These are phyloP conservation scores for Agrocybe chaxingu DNA, from an alignment of 768 basidiomycete species.

Conservation along the genomic window DNA sequence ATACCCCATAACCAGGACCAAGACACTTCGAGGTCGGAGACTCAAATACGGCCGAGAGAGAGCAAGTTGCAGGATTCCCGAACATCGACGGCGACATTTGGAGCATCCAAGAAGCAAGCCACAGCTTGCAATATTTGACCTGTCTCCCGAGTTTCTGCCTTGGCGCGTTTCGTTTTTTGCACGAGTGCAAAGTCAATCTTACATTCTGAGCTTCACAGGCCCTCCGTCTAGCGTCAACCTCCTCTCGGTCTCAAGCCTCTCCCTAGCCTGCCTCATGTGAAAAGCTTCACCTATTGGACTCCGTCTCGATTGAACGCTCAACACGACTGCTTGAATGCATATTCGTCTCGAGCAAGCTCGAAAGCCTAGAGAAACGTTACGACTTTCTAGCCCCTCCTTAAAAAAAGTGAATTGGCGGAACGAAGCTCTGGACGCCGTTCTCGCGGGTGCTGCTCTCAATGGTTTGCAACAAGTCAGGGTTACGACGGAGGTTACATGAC, in stretches of 20 bases:
- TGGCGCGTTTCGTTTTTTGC: constrained; percentile 4
- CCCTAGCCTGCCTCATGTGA: not conserved
- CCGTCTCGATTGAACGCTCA: not conserved
- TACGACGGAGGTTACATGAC: constrained; percentile 1
- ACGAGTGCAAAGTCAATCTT: not conserved
- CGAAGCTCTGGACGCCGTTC: constrained; percentile 5
- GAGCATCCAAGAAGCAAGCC: not conserved
- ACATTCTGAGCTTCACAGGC: not conserved
- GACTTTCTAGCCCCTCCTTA: constrained; percentile 11
- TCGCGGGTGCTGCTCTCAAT: constrained; percentile 1
- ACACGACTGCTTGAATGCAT: not conserved
- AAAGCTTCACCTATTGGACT: not conserved
- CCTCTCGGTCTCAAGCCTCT: constrained; percentile 3
- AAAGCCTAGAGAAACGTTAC: constrained; percentile 12
- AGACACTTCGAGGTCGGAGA: not conserved
- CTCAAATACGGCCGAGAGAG: not conserved
- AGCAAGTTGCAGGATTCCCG: too few relatives aligned
- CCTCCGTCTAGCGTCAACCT: not conserved
- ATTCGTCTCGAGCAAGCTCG: not conserved
- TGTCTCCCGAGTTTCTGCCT: constrained; percentile 12
- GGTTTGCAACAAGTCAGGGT: constrained; percentile 9
- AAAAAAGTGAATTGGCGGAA: constrained; percentile 1
- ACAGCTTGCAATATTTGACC: constrained; percentile 6
- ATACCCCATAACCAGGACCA: not conserved
- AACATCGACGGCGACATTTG: too few relatives aligned